Conservation (phyloP, 1,284 basidiomycete species). For the Inonotus hispidus region DNA sequence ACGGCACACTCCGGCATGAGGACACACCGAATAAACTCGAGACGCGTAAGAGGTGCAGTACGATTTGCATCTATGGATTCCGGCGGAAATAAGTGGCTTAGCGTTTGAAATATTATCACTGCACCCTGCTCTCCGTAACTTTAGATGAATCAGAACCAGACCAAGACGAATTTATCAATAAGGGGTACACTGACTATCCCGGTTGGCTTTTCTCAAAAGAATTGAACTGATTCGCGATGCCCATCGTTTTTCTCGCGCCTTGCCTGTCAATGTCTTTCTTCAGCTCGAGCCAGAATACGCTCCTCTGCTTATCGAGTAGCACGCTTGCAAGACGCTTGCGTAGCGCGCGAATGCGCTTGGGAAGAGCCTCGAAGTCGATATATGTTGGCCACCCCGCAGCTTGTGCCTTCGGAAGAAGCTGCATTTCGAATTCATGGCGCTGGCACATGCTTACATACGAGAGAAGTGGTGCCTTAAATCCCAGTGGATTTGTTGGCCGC, state of each 20-base stretch:
- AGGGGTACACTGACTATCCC: constrained; percentile 62
- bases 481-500: constrained; percentile 62
- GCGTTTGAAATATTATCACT: constrained; percentile 68
- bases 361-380: constrained; percentile 58
- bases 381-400: constrained; percentile 66
- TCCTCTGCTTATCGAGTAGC: constrained; percentile 43
- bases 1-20: constrained; percentile 72
- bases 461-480: constrained; percentile 57
- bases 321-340: constrained; percentile 41
- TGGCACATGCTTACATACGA: constrained; percentile 65
- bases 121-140: constrained; percentile 80
- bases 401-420: constrained; percentile 64
- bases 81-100: constrained; percentile 69
- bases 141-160: constrained; percentile 5
- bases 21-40: constrained; percentile 67
- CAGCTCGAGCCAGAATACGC: constrained; percentile 64
- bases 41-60: constrained; percentile 56
- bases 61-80: constrained; percentile 43
- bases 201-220: constrained; percentile 74
- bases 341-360: constrained; percentile 46
- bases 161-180: constrained; percentile 3
- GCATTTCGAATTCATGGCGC: constrained; percentile 67
- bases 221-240: constrained; percentile 65
- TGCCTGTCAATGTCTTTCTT: constrained; percentile 54
- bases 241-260: constrained; percentile 57